A percentile compares a stretch with the other conserved stretches of the same genome.
Conservation (phyloP, 768 basidiomycete species). For the Pulveroboletus sp. region DNA sequence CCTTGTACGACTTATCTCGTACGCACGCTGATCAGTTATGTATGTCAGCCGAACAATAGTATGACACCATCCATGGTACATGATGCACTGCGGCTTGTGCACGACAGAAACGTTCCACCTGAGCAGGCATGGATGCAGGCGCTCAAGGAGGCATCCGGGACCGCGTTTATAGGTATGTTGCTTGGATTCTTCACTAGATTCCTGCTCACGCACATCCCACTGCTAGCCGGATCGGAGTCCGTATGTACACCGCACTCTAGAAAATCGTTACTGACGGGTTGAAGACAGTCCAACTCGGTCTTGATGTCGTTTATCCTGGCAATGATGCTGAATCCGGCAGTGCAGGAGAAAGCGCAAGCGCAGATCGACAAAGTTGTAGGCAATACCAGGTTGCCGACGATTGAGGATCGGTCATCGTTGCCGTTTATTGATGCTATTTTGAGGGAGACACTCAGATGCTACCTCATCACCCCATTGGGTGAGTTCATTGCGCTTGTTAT, state of each 20-base stretch:
- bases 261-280: too few relatives aligned
- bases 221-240: too few relatives aligned
- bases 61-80: conserved; percentile 3
- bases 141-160: conserved; percentile 6
- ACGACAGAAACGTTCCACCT: background rate
- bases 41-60: background rate
- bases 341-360: background rate
- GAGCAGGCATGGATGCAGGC: background rate
- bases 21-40: background rate
- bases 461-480: background rate
- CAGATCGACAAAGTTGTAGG: background rate
- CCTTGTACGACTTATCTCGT: background rate
- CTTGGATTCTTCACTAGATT: too few relatives aligned
- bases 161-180: conserved; percentile 11
- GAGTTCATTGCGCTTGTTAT: background rate
- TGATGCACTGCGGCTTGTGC: conserved; percentile 1
- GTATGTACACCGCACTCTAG: too few relatives aligned
- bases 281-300: conserved; percentile 6
- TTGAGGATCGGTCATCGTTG: background rate
- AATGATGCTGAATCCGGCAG: conserved; percentile 6
- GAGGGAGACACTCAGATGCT: background rate
- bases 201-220: too few relatives aligned
- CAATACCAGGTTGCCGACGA: background rate
- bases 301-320: conserved; percentile 10
- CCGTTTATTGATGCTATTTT: background rate